Evolutionary conservation across 1,284 basidiomycete species (phyloP).

Genomic region (Abortiporus biennis): DNA sequence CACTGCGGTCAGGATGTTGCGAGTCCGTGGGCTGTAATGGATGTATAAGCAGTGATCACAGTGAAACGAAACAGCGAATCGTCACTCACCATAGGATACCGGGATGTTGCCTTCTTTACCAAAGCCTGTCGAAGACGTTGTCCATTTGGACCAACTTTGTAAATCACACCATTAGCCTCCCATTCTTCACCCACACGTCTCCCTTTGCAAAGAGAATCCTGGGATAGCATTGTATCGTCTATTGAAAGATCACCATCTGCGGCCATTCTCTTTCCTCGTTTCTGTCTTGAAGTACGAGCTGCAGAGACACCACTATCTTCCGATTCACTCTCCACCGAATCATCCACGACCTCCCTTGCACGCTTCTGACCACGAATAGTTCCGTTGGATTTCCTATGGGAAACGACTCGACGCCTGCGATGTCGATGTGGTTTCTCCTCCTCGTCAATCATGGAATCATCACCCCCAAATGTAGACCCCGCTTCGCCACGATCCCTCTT

Average conservation of each 20-base stretch:
- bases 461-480: constrained; percentile 63
- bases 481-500: constrained; percentile 72
- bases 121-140: constrained; percentile 60
- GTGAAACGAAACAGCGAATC: constrained; percentile 6
- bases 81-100: constrained; percentile 64
- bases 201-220: constrained; percentile 43
- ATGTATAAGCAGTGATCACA: not conserved
- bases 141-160: constrained; percentile 68
- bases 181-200: constrained; percentile 68
- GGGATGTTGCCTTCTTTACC: constrained; percentile 60
- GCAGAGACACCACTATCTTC: constrained; percentile 29
- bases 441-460: constrained; percentile 34
- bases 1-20: constrained; percentile 63
- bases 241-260: constrained; percentile 28
- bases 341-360: constrained; percentile 43
- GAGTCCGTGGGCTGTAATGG: constrained; percentile 64
- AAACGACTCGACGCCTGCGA: constrained; percentile 35
- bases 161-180: constrained; percentile 60
- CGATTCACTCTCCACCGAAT: constrained; percentile 44
- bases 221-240: constrained; percentile 38
- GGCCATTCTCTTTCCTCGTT: constrained; percentile 24
- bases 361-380: constrained; percentile 56
- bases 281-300: constrained; percentile 25
- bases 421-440: constrained; percentile 21
- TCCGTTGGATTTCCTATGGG: constrained; percentile 41